Evolutionary conservation across 1,284 basidiomycete species (phyloP), one percentile per base, ranked within the genome.

Genomic region (Melampsora americana): DNA sequence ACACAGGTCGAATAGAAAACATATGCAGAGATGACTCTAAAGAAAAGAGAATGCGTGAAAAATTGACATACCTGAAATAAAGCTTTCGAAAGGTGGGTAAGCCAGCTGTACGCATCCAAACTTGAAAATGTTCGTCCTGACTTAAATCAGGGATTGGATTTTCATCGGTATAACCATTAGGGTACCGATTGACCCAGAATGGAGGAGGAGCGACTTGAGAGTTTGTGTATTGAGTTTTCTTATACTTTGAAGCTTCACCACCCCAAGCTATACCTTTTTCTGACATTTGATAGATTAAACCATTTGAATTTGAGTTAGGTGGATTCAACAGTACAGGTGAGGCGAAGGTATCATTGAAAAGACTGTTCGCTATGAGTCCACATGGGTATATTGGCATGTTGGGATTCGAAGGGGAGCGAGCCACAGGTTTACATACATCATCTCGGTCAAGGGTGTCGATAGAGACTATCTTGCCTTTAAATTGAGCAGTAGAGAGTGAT

Each of bases 51-150:
- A n/a, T 28, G 6, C 53, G 5, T 4, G 6, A 42, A 12, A 42
- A 11, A 12, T n/a, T 11, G 42, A 42, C 62, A 39, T 16, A 72
- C 70, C 70, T 72, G 48, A 72, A 93, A 83, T 92, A 98, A 26
- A 98, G 85, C 84, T 98, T 98, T 60, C 93, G 89, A 85, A 99
- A 99, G 0, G 95, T 97, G 0, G 96, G 95, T 72, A 99, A 85
- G 28, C 95, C 95, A 0, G 96, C 93, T 1, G 93, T 95, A 78
- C 95, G 89, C 96, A 99, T 99, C 96, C 96, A 99, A 80, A 98
- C 95, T 84, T 97, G 94, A 86, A 99, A 98, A 82, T 94, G 95
- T 83, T 99, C 92, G 82, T 99, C 89, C 1, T 83, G 81, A 69
- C 85, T 85, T 44, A 98, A 86, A 81, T 97, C 86, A 14, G 93